Percentiles rank a stretch among this genome's conserved stretches.
Conservation (phyloP, 2,329 filamentous ascomycete genomes). For the Nothomitra cinnamomea region DNA sequence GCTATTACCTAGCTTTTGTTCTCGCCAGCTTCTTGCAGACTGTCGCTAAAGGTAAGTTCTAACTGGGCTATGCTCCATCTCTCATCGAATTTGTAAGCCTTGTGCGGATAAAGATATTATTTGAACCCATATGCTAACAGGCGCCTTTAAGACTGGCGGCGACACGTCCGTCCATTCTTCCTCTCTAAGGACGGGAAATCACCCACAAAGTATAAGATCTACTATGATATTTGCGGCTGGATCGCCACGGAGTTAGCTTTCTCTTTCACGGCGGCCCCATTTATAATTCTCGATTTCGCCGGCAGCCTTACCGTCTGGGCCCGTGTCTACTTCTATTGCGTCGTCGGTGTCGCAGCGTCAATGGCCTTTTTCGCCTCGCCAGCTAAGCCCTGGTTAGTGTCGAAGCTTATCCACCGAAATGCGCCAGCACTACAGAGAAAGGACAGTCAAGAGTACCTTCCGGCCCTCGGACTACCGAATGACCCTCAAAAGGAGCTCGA, state of each 20-base stretch:
- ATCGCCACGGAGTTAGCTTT: constrained; percentile 67
- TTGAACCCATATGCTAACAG: constrained; percentile 9
- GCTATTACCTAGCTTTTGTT: constrained; percentile 85
- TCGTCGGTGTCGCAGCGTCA: constrained; percentile 46
- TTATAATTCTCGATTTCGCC: constrained; percentile 60
- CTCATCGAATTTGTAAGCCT: background rate
- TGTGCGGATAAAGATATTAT: background rate
- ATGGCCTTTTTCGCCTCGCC: constrained; percentile 69
- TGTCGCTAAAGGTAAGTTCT: constrained; percentile 68
- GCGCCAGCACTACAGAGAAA: constrained; percentile 28
- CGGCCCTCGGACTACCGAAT: constrained; percentile 60
- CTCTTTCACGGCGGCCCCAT: constrained; percentile 68
- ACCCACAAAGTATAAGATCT: constrained; percentile 55
- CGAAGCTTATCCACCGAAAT: constrained; percentile 40
- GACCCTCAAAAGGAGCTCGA: constrained; percentile 62
- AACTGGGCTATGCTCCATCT: background rate
- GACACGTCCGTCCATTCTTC: constrained; percentile 84
- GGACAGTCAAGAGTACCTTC: constrained; percentile 42
- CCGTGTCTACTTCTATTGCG: constrained; percentile 74
- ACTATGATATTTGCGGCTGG: constrained; percentile 69
- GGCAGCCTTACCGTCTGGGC: constrained; percentile 62
- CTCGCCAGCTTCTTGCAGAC: constrained; percentile 86
- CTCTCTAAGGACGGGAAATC: constrained; percentile 56
- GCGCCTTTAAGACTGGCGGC: constrained; percentile 56
- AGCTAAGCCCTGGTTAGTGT: constrained; percentile 37